These are phyloP conservation scores for Kodamaea kakaduensis DNA, from an alignment of 805 yeast genomes.

Conservation along the genomic window DNA sequence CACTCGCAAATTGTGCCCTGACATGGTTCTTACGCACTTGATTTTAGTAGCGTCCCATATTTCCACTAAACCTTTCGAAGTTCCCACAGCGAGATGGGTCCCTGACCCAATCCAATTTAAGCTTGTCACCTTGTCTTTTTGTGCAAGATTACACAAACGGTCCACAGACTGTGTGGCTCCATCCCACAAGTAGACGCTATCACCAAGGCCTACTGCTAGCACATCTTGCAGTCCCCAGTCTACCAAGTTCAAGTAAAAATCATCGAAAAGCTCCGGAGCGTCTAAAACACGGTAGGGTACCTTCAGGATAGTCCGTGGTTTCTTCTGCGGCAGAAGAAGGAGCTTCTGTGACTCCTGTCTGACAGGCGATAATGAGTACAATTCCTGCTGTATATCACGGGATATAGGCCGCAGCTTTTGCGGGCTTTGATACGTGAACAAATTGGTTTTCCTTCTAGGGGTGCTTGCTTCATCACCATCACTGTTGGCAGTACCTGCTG, in stretches of 20 bases:
- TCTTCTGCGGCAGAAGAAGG: conserved; percentile 76
- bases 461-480: conserved; percentile 20
- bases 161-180: conserved; percentile 80
- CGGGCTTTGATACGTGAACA: conserved; percentile 75
- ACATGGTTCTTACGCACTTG: conserved; percentile 83
- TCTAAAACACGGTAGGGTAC: conserved; percentile 91
- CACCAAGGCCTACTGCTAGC: conserved; percentile 85
- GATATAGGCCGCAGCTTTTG: conserved; percentile 59
- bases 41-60: conserved; percentile 88
- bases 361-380: conserved; percentile 81
- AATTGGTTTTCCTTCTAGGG: conserved; percentile 49
- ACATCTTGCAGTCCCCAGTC: conserved; percentile 94
- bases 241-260: conserved; percentile 83
- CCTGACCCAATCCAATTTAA: conserved; percentile 93
- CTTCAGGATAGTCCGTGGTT: conserved; percentile 70
- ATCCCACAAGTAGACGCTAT: conserved; percentile 87
- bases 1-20: conserved; percentile 84
- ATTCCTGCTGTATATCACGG: conserved; percentile 63
- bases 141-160: conserved; percentile 65
- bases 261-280: conserved; percentile 94
- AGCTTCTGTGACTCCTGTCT: conserved; percentile 81
- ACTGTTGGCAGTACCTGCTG: conserved; percentile 9
- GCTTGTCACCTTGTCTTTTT: conserved; percentile 71
- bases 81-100: conserved; percentile 91
- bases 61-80: conserved; percentile 80